phyloP scores from a whole-genome alignment of 192 early-diverging fungal species.

The Coemansia sp. region DNA sequence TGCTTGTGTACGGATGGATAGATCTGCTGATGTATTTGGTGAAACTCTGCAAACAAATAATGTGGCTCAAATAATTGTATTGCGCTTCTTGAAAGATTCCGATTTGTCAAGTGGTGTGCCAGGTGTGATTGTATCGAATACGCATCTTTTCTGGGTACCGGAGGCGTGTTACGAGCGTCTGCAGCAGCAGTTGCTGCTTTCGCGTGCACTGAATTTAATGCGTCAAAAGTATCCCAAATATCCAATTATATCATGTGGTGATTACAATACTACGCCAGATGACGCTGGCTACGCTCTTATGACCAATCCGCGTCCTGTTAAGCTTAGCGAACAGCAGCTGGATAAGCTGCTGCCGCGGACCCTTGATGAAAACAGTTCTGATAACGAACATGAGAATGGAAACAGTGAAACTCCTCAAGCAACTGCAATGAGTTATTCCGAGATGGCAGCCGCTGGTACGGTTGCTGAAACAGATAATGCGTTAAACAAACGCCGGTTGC shows the following conservation, averaged over 20 bases:
- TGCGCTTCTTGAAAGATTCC: background rate
- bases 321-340: conserved; percentile 47
- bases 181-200: conserved; percentile 45
- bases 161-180: conserved; percentile 46
- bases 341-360: conserved; percentile 46
- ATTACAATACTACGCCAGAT: conserved; percentile 63
- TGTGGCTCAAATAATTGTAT: conserved; percentile 33
- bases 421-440: conserved; percentile 28
- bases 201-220: conserved; percentile 20
- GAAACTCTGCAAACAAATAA: conserved; percentile 46
- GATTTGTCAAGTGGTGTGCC: background rate
- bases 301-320: conserved; percentile 54
- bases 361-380: background rate
- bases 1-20: conserved; percentile 25
- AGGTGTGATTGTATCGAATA: conserved; percentile 50
- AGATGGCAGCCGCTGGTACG: conserved; percentile 17
- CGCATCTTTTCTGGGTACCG: conserved; percentile 49
- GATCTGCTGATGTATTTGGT: conserved; percentile 23
- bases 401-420: conserved; percentile 1
- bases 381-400: conserved; percentile 3
- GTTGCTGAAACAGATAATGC: conserved; percentile 14
- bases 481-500: conserved; percentile 18
- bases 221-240: conserved; percentile 30
- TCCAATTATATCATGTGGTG: conserved; percentile 33
- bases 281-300: conserved; percentile 60